phyloP scores from a whole-genome alignment of 108 stramenopile genomes.

The Nitzschia sp. region DNA sequence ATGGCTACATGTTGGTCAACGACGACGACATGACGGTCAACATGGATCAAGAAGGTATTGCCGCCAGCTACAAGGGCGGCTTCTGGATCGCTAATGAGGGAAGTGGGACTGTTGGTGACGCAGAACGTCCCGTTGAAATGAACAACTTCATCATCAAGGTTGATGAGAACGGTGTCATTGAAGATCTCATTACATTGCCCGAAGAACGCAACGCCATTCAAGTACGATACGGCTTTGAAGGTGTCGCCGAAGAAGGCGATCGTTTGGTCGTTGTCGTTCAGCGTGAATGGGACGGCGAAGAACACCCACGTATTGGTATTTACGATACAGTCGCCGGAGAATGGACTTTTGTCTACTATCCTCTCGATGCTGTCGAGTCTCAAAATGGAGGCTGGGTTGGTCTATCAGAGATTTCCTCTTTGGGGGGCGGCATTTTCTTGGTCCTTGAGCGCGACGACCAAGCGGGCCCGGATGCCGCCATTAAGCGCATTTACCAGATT shows the following conservation, averaged over 20 bases:
- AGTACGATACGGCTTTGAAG: conserved; percentile 71
- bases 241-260: conserved; percentile 51
- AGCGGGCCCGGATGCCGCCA: conserved; percentile 60
- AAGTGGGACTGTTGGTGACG: conserved; percentile 50
- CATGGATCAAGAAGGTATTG: conserved; percentile 74
- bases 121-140: conserved; percentile 35
- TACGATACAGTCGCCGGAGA: conserved; percentile 30
- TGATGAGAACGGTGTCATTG: conserved; percentile 40
- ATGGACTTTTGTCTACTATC: conserved; percentile 58
- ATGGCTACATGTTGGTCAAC: conserved; percentile 29
- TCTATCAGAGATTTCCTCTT: conserved; percentile 52
- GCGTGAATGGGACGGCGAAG: conserved; percentile 41
- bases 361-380: conserved; percentile 50
- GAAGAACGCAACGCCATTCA: conserved; percentile 38
- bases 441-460: conserved; percentile 78
- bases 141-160: conserved; percentile 53
- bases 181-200: conserved; percentile 47
- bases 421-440: conserved; percentile 49
- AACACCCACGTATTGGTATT: conserved; percentile 46
- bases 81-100: conserved; percentile 67
- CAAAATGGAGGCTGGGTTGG: conserved; percentile 76
- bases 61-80: conserved; percentile 26
- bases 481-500: conserved; percentile 58
- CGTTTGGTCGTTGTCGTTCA: conserved; percentile 56
- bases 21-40: conserved; percentile 74